A percentile compares a stretch with the other conserved stretches of the same genome.
phyloP scores from a whole-genome alignment of 495 filamentous ascomycete genomes.

The Daldinia decipiens region DNA sequence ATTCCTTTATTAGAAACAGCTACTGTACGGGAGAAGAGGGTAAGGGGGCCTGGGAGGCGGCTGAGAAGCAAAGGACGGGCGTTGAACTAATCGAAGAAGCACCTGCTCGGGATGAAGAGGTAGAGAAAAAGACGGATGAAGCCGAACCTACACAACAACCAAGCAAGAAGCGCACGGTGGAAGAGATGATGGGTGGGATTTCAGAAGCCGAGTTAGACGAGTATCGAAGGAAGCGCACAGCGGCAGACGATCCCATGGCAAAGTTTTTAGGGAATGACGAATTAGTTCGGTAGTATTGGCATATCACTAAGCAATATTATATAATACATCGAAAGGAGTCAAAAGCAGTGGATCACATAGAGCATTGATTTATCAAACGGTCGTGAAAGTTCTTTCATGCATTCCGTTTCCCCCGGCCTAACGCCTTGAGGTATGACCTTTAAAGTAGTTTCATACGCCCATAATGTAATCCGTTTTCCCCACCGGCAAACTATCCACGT shows the following conservation, averaged over 20 bases:
- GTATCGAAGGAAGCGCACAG: slow-evolving; percentile 76
- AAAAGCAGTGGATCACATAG: slow-evolving; percentile 27
- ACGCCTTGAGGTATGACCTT: slow-evolving; percentile 49
- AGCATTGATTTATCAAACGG: slow-evolving; percentile 38
- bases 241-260: slow-evolving; percentile 86
- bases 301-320: background rate
- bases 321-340: slow-evolving; percentile 16
- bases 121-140: slow-evolving; percentile 44
- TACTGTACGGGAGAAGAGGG: slow-evolving; percentile 95
- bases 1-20: slow-evolving; percentile 91
- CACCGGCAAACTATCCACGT: slow-evolving; percentile 51
- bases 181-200: slow-evolving; percentile 79
- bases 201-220: slow-evolving; percentile 85
- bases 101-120: slow-evolving; percentile 19
- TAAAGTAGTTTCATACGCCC: slow-evolving; percentile 31
- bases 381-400: slow-evolving; percentile 49
- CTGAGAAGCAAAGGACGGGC: slow-evolving; percentile 67
- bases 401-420: slow-evolving; percentile 53
- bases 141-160: slow-evolving; percentile 39
- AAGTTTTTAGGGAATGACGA: slow-evolving; percentile 65
- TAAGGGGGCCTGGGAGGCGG: slow-evolving; percentile 74
- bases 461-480: slow-evolving; percentile 54
- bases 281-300: slow-evolving; percentile 40
- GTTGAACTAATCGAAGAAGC: slow-evolving; percentile 52
- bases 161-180: slow-evolving; percentile 73